Base-by-base conservation (phyloP, 179 eudicot species). In the Spergularia azorica region DNA sequence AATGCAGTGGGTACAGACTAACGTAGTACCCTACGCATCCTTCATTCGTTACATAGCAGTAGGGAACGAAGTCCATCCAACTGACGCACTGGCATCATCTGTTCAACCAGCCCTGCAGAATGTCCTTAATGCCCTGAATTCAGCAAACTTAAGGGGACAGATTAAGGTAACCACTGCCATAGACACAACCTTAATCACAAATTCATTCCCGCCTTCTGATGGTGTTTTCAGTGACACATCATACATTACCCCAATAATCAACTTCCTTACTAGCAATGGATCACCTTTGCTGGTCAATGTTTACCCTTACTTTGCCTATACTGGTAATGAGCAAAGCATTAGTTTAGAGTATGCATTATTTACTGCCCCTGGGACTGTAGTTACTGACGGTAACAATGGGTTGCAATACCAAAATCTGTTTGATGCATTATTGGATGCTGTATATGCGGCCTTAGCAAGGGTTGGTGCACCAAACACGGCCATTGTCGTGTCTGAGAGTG, bases 1-100 rank as follows among this genome's bases (percentile, higher is more conserved):
- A 4, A 62, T 13, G 4, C 62, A 71, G 5, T 91, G 92, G 91
- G 88, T 92, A 15, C 79, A 70, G 14, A 65, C 65, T 48, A 73
- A 90, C 60, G 83, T 90, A 1, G 51, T 10, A 1, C 79, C 77
- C 54, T 86, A 62, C 26, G 79, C 78, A 38, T 82, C 88, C 5
- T 80, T 87, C 2, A 81, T 90, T 32, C 68, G 52, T 5, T 86
- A 82, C 81, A 81, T 91, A 0, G 86, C 83, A 0, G 90, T 91
- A 1, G 95, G 95, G 26, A 91, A 89, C 20, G 90, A 87, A 63
- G 81, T 91, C 15, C 20, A 72, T 43, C 89, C 87, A 0, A 21
- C 55, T 4, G 48, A 41, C 63, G 54, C 57, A 6, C 61, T 36
- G 39, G 39, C 39, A 2, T 36, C 15, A 1, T 86, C 62, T 12